These are phyloP conservation scores for Macrotyloma uniflorum DNA, from an alignment of 306 rosid species.

Conservation along the genomic window DNA sequence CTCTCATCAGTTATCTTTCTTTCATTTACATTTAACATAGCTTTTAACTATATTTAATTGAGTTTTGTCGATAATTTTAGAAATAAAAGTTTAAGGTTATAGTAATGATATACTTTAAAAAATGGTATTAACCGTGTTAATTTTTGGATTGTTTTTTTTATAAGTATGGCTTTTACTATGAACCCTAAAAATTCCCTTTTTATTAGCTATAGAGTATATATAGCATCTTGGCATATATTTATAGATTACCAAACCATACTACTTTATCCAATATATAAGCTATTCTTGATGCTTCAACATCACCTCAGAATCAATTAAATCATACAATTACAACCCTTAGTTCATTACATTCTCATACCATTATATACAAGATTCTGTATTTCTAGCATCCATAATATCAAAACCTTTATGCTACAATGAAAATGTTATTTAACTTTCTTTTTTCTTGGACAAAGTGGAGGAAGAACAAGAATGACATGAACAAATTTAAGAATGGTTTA, in stretches of 20 bases:
- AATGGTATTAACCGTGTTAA: background rate
- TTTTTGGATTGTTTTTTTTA: too few species aligned
- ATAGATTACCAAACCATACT: background rate
- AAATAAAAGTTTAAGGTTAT: background rate
- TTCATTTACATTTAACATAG: too few species aligned
- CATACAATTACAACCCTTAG: background rate
- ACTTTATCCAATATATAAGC: background rate
- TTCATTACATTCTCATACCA: slow-evolving; percentile 9
- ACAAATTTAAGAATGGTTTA: background rate
- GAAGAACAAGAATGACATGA: background rate
- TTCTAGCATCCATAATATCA: background rate
- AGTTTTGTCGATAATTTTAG: too few species aligned
- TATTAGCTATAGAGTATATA: background rate
- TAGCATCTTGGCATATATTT: slow-evolving; percentile 11
- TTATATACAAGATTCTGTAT: background rate
- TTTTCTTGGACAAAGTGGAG: background rate
- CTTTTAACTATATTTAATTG: background rate
- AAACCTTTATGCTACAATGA: background rate
- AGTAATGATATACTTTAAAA: background rate
- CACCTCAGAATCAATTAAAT: slow-evolving; percentile 12
- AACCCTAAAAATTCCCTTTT: background rate
- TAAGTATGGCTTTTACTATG: background rate
- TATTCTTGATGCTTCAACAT: slow-evolving; percentile 5
- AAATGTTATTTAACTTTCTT: background rate
- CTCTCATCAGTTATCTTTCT: too few species aligned